These are phyloP conservation scores for Stropharia rugosoannulata DNA, from an alignment of 768 basidiomycete genomes.

Conservation along the genomic window DNA sequence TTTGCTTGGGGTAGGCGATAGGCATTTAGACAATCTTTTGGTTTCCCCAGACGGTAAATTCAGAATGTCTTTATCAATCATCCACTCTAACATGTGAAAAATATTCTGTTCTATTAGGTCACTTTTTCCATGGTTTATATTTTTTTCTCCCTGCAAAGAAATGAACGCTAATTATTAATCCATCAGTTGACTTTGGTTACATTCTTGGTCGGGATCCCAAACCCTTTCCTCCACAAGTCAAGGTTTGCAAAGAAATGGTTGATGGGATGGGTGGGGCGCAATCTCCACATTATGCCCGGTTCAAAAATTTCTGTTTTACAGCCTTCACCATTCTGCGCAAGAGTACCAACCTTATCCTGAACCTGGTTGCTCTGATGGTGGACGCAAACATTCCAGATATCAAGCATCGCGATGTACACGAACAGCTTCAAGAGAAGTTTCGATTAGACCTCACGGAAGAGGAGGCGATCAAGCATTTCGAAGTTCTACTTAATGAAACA, in stretches of 20 bases:
- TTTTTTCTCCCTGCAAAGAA: neutral
- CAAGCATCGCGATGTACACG: conserved; percentile 84
- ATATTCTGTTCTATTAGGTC: conserved; percentile 42
- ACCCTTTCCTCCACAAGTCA: conserved; percentile 95
- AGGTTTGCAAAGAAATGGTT: conserved; percentile 99
- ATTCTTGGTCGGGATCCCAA: conserved; percentile 98
- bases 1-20: conserved; percentile 93
- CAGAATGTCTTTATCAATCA: conserved; percentile 1
- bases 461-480: conserved; percentile 97
- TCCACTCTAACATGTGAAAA: neutral
- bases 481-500: conserved; percentile 89
- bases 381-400: conserved; percentile 98
- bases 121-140: conserved; percentile 90
- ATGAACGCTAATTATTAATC: conserved; percentile 4
- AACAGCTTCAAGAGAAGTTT: conserved; percentile 96
- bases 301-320: conserved; percentile 97
- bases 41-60: conserved; percentile 82
- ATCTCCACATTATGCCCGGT: conserved; percentile 93
- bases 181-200: conserved; percentile 94
- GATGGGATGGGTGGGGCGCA: conserved; percentile 99
- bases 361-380: conserved; percentile 95
- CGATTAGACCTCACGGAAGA: conserved; percentile 92
- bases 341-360: conserved; percentile 95
- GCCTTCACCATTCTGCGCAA: conserved; percentile 95
- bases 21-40: conserved; percentile 94